Base-by-base conservation (phyloP, 2,329 filamentous ascomycete genomes). In the Escovopsis sp. region DNA sequence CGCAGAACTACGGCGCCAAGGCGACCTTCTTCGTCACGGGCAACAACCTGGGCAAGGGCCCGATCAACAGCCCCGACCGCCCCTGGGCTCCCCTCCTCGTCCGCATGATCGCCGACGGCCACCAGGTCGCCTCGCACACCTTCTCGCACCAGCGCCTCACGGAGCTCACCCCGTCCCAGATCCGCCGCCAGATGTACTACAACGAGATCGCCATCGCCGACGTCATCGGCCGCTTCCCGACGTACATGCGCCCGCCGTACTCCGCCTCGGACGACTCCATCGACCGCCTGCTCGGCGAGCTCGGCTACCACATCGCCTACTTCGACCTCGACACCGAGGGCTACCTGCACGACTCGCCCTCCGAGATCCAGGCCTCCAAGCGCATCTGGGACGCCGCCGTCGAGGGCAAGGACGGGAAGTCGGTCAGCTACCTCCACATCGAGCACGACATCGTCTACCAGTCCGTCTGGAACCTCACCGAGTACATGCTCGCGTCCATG, bases 311-410 rank as follows among this genome's bases (percentile, higher is more conserved):
- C 46, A 48, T 74, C 46, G 62, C 63, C 19, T 72, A 73, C 53
- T 74, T 72, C 45, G 66, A 73, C 47, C 55, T 76, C 31, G 72
- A 77, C 46, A 76, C 72, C 3, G 62, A 71, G 37, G 72, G 74
- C 37, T 76, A 73, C 47, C 55, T 71, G 36, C 65, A 74, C 44
- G 58, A 65, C 36, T 55, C 54, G 13, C 58, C 67, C 5, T 53
- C 62, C 26, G 57, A 57, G 38, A 71, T 74, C 43, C 52, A 57
- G 37, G 45, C 56, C 8, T 65, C 60, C 37, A 61, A 70, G 41
- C 46, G 48, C 4, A 56, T 53, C 18, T 61, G 52, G 48, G 54
- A 57, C 29, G 40, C 42, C 2, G 48, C 48, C 13, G 54, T 60
- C 27, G 66, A 63, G 41, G 50, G 45, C 1, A 25, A 33, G 12